Evolutionary conservation across 257 asterid genomes (phyloP), one percentile per base, ranked within the genome.

Genomic region (Scutellaria barbata): DNA sequence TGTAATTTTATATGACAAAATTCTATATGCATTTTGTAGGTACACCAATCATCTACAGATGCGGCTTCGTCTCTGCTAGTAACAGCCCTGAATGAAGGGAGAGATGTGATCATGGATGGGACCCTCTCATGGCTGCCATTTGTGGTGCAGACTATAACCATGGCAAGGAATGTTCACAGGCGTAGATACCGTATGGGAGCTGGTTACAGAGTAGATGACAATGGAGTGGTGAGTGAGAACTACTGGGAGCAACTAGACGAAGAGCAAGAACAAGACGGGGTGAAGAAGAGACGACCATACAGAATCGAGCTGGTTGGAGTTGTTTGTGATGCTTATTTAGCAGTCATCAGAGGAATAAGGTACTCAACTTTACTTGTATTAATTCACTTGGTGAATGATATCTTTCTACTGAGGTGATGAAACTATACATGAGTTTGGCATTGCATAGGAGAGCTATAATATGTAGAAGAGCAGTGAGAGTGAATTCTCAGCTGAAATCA

Each of bases 21-120:
- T 14, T 7, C 22, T 48, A 53, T 37, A 16, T 62, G 57, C 14
- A 16, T 56, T 69, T 63, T 77, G 65, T 86, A 90, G 96, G 97
- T 90, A 63, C 98, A 92, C 82, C 97, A 92, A 76, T 92, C 98
- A 74, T 90, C 98, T 46, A 87, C 97, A 30, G 96, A 92, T 76
- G 98, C 98, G 76, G 97, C 97, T 35, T 92, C 98, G 11, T 92
- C 98, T 42, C 90, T 90, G 77, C 89, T 92, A 46, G 98, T 92
- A 63, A 92, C 98, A 5, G 98, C 98, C 48, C 91, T 92, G 7
- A 90, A 92, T 22, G 98, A 92, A 77, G 96, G 98, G 68, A 69
- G 97, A 45, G 97, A 92, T 61, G 97, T 92, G 80, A 92, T 92
- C 75, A 92, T 88, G 98, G 98, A 90, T 71, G 96, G 97, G 40